Evolutionary conservation across 441 rosid species (phyloP).

Genomic region (Croton setiger): DNA sequence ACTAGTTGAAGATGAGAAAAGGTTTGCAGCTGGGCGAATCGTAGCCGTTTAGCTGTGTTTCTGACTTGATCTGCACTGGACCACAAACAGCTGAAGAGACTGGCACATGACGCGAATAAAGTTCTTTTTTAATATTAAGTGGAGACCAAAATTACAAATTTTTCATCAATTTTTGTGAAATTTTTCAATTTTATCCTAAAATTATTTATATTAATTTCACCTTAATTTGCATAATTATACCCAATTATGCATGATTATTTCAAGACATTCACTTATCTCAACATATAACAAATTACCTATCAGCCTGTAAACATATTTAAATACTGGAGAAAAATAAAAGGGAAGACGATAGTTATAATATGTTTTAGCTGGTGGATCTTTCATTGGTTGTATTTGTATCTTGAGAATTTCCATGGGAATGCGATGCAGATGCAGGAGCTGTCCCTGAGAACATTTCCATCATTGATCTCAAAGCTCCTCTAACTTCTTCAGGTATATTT

Average conservation of each 20-base stretch:
- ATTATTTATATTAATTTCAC: no score
- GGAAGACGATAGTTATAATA: not conserved
- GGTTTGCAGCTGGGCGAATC: not conserved
- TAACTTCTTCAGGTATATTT: conserved; percentile 53
- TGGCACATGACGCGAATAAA: no score
- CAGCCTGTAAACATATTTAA: not conserved
- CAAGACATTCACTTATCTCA: no score
- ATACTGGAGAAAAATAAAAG: no score
- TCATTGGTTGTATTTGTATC: conserved; percentile 32
- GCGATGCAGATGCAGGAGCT: conserved; percentile 21
- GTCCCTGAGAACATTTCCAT: conserved; percentile 71
- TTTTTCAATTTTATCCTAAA: no score
- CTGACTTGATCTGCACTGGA: not conserved
- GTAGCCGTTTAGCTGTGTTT: not conserved
- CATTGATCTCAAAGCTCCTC: conserved; percentile 59
- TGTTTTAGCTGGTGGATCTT: conserved; percentile 35
- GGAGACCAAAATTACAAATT: no score
- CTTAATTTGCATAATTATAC: no score
- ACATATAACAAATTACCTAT: no score
- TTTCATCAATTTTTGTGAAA: no score
- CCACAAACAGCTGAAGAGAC: not conserved
- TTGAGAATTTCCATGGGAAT: conserved; percentile 35
- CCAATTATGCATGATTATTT: no score
- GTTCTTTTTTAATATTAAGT: no score
- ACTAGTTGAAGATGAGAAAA: not conserved